Evolutionary conservation across 2,329 filamentous ascomycete species (phyloP), one percentile per base, ranked within the genome.

Genomic region (Fusarium sp.): DNA sequence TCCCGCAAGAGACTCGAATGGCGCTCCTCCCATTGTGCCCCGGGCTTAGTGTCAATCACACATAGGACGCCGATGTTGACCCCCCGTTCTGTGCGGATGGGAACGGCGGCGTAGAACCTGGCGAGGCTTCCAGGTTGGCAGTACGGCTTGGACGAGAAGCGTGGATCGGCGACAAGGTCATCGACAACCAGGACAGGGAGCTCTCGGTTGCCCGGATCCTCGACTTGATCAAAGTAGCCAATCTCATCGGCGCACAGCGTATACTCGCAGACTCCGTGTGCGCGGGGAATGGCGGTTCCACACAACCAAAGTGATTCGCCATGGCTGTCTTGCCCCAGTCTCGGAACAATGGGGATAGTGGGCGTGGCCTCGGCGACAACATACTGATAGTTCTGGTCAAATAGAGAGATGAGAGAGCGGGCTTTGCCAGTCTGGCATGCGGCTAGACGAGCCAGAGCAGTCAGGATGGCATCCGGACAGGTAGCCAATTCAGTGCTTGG

Each of bases 321-420:
- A 6, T 60, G 30, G 12, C 59, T 66, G 2, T 62, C 41, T 4
- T 70, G 60, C 12, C 56, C 62, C 8, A 73, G 47, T 2, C 36
- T 65, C 0, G 77, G 68, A 11, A 70, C 54, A 6, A 87, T 71
- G 0, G 80, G 81, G 3, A 82, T 76, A 1, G 77, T 78, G 1
- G 79, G 78, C 1, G 85, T 85, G 7, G 85, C 84, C 65, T 88
- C 86, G 46, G 86, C 85, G n/a, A 88, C 75, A 34, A 88, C 76
- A 58, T 87, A 82, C 67, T 88, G 85, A 54, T 81, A 74, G 15
- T 78, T 77, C 2, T 77, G 77, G 66, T 87, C 86, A 65, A 88
- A 87, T 16, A 88, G 76, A 1, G 86, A 88, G 58, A 88, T 80
- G 27, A 87, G 69, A 9, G 79, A 76, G 30, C 84, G 80, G 10